Evolutionary conservation across 148 eudicot species (phyloP).

Genomic region (Rhododendron williamsianum): DNA sequence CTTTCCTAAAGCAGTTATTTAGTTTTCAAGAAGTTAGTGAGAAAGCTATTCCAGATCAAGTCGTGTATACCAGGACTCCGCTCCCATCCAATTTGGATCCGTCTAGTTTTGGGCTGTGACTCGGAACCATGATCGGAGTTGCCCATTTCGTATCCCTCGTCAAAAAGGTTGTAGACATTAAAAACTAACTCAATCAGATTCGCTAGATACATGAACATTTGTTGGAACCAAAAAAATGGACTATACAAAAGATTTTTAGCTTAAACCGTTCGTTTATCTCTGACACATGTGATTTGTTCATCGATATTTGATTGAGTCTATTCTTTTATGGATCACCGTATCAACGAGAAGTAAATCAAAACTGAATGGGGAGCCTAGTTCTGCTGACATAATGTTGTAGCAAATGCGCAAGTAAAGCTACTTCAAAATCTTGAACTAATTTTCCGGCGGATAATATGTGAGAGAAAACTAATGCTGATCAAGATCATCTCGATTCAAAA

Average conservation of each 20-base stretch:
- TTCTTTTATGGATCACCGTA: too few relatives aligned
- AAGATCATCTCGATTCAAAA: too few relatives aligned
- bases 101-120: neutral
- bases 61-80: neutral
- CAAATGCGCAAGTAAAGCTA: too few relatives aligned
- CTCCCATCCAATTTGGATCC: neutral
- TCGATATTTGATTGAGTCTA: too few relatives aligned
- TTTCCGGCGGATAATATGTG: neutral
- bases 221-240: too few relatives aligned
- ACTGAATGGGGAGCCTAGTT: neutral
- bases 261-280: too few relatives aligned
- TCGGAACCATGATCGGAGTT: neutral
- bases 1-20: neutral
- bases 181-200: too few relatives aligned
- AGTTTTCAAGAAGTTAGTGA: neutral
- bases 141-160: too few relatives aligned
- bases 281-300: too few relatives aligned
- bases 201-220: too few relatives aligned
- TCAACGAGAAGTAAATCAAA: neutral
- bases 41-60: neutral
- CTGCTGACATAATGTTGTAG: neutral
- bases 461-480: neutral
- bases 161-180: too few relatives aligned
- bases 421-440: neutral
- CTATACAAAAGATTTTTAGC: too few relatives aligned